Evolutionary conservation across 352 stramenopile species (phyloP), one percentile per base, ranked within the genome.

Genomic region (Phytophthora podocarpi): DNA sequence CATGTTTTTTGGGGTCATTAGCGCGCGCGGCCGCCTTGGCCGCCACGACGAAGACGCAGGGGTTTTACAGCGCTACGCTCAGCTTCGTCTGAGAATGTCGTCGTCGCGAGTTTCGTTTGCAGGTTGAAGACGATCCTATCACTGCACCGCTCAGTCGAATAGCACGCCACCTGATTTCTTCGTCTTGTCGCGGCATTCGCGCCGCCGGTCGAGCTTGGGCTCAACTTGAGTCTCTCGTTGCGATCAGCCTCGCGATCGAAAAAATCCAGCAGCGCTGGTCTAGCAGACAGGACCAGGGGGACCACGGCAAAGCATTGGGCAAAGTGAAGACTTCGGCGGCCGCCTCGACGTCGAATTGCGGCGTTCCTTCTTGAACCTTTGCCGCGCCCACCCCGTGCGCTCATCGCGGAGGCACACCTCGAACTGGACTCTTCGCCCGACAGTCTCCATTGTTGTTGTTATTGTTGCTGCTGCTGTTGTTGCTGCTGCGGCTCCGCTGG

Each of bases 151-250:
- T 63, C 48, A 62, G 49, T 62, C 40, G 42, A 66, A 63, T 61
- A 42, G 59, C 42, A 47, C 45, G 53, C 59, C 47, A 45, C 58
- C 67, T 73, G 64, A 74, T 74, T 73, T 71, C 67, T 70, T 67
- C 59, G 63, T 59, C 43, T 21, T 11, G 52, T 73, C 68, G 49
- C 36, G 57, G 67, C 64, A 73, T 70, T 43, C 28, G 30, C 28
- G 39, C 24, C 40, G 24, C 27, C 21, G 45, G 16, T 28, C 15
- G 9, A 23, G 49, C 24, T 13, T 56, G 12, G 27, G 18, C 18
- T 42, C n/a, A n/a, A 31, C 21, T 13, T 18, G 20, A 31, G 51
- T 41, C 13, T 40, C 21, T 36, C 13, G 30, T 20, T 32, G 28
- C 26, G 50, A 31, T 48, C 50, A 59, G 50, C 10, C 7, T 11